These are phyloP conservation scores for Diplogelasinospora grovesii DNA, from an alignment of 495 filamentous ascomycete species.

Conservation along the genomic window DNA sequence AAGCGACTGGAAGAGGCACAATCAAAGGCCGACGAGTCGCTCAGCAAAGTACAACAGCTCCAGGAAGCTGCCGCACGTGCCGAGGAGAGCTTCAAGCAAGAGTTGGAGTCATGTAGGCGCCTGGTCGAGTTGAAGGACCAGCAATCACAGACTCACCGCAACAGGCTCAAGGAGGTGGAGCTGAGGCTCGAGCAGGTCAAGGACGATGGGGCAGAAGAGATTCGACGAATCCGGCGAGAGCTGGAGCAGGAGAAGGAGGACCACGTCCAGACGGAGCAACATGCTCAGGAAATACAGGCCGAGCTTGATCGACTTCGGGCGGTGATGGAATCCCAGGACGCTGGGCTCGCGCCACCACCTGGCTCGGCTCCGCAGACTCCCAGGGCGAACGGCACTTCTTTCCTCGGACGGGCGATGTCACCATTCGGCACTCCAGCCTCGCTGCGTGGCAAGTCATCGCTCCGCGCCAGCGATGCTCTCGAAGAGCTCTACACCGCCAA, in stretches of 20 bases:
- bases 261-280: slow-evolving; percentile 60
- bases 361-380: slow-evolving; percentile 53
- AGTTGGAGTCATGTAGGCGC: slow-evolving; percentile 70
- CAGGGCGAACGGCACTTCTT: slow-evolving; percentile 47
- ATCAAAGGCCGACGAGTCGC: slow-evolving; percentile 76
- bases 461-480: slow-evolving; percentile 44
- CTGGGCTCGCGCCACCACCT: slow-evolving; percentile 8
- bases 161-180: slow-evolving; percentile 76
- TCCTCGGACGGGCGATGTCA: slow-evolving; percentile 37
- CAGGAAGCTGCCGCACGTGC: slow-evolving; percentile 72
- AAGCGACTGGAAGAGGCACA: slow-evolving; percentile 75
- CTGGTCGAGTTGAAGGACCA: slow-evolving; percentile 81
- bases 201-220: slow-evolving; percentile 73
- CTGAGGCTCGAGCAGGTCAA: slow-evolving; percentile 66
- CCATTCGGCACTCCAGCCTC: slow-evolving; percentile 49
- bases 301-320: slow-evolving; percentile 58
- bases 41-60: slow-evolving; percentile 72
- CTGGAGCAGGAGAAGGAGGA: slow-evolving; percentile 73
- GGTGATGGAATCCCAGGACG: slow-evolving; percentile 25
- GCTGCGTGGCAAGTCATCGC: slow-evolving; percentile 35
- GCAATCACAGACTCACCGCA: slow-evolving; percentile 70
- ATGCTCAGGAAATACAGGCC: slow-evolving; percentile 67
- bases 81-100: slow-evolving; percentile 74
- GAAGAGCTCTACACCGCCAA: slow-evolving; percentile 50
- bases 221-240: slow-evolving; percentile 71